A percentile compares a stretch with the other conserved stretches of the same genome.
Evolutionary conservation across 129 eudicot genomes (phyloP).

Genomic region (Tagetes patula): DNA sequence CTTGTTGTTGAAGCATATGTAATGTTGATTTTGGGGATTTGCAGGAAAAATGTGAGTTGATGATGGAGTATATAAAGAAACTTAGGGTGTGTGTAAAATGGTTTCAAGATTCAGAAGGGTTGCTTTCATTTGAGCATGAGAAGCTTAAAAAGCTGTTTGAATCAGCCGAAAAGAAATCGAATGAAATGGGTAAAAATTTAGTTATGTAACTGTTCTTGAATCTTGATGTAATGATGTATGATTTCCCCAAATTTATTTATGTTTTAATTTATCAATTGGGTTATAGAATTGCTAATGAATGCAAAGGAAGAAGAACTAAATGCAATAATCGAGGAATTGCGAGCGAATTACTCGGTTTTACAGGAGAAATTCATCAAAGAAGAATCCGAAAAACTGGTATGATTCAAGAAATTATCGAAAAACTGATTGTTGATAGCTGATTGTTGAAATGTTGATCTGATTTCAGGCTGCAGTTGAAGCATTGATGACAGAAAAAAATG

Average conservation of each 20-base stretch:
- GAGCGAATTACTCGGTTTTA: slow-evolving; percentile 42
- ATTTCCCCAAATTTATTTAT: slow-evolving; percentile 6
- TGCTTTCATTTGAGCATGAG: slow-evolving; percentile 58
- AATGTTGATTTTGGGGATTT: slow-evolving; percentile 8
- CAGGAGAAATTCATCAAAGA: slow-evolving; percentile 67
- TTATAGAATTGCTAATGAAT: slow-evolving; percentile 63
- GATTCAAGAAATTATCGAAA: slow-evolving; percentile 7
- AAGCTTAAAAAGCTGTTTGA: slow-evolving; percentile 57
- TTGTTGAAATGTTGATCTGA: slow-evolving; percentile 7
- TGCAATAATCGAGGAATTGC: slow-evolving; percentile 62
- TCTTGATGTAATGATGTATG: not conserved
- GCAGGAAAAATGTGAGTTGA: slow-evolving; percentile 82
- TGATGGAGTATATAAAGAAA: slow-evolving; percentile 69
- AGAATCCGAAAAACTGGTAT: slow-evolving; percentile 79
- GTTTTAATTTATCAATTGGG: not conserved
- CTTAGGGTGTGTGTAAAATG: slow-evolving; percentile 78
- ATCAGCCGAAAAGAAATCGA: slow-evolving; percentile 68
- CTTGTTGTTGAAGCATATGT: not conserved
- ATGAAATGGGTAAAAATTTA: slow-evolving; percentile 63
- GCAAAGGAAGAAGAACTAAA: slow-evolving; percentile 83
- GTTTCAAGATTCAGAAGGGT: slow-evolving; percentile 75
- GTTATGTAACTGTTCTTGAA: not conserved
- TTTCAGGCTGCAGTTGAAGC: slow-evolving; percentile 72
- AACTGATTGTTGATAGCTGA: not conserved
- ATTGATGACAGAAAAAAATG: slow-evolving; percentile 64